Percentiles rank a stretch among this genome's conserved stretches.
Evolutionary conservation across 495 filamentous ascomycete genomes (phyloP).

Genomic region (Thozetella sp.): DNA sequence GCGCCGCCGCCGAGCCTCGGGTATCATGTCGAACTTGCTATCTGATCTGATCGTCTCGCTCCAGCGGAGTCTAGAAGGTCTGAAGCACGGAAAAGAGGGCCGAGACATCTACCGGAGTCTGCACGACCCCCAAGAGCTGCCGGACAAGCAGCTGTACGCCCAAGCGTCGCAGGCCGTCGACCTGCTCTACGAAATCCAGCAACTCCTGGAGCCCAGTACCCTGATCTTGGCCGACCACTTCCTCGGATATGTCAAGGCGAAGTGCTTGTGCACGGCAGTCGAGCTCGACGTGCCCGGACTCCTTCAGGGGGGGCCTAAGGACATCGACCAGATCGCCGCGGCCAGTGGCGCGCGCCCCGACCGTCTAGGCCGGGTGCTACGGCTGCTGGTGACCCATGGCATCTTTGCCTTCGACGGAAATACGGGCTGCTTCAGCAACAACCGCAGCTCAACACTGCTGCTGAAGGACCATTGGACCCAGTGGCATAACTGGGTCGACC

Average conservation of each 20-base stretch:
- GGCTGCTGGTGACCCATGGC: constrained; percentile 17
- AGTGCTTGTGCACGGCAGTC: constrained; percentile 17
- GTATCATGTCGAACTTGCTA: too few species aligned
- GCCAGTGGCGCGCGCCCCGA: constrained; percentile 6
- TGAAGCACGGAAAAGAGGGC: too few species aligned
- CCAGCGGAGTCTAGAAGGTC: too few species aligned
- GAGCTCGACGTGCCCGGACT: constrained; percentile 15
- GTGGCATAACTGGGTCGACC: constrained; percentile 30
- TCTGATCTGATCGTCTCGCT: too few species aligned
- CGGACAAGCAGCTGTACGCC: neutral
- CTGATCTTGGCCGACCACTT: neutral
- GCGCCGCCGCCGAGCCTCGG: too few species aligned
- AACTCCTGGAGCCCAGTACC: neutral
- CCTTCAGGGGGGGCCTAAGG: constrained; percentile 6
- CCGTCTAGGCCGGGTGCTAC: constrained; percentile 18
- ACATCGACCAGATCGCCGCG: constrained; percentile 13
- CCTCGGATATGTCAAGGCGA: constrained; percentile 16
- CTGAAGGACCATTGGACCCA: constrained; percentile 30
- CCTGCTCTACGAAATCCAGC: neutral
- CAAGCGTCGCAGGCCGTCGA: neutral
- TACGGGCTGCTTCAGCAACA: constrained; percentile 11
- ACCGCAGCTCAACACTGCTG: constrained; percentile 16
- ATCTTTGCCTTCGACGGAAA: constrained; percentile 20
- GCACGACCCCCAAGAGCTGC: too few species aligned
- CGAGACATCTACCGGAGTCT: too few species aligned